phyloP scores from a whole-genome alignment of 2,329 filamentous ascomycete species.

The Ampelomyces quisqualis region DNA sequence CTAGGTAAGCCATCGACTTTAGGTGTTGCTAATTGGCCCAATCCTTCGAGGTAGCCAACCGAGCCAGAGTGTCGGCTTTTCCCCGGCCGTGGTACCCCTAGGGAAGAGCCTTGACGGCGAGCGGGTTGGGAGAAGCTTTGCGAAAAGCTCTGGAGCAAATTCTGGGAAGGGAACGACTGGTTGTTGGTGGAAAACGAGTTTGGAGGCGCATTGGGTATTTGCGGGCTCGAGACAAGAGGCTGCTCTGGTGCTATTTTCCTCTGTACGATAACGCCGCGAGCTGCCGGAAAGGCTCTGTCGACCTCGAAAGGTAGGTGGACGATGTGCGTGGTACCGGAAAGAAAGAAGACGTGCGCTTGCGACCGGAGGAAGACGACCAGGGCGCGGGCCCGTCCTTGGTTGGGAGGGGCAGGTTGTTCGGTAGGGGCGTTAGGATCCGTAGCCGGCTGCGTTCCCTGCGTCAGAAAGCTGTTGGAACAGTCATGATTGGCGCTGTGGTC shows the following conservation, averaged over 20 bases:
- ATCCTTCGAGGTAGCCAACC: constrained; percentile 34
- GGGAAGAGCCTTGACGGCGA: constrained; percentile 32
- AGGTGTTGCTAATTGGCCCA: constrained; percentile 29
- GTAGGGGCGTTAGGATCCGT: constrained; percentile 27
- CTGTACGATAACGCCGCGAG: constrained; percentile 82
- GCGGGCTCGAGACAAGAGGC: constrained; percentile 38
- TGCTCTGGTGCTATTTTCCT: constrained; percentile 64
- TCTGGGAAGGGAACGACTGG: constrained; percentile 55
- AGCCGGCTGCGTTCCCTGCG: constrained; percentile 38
- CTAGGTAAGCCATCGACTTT: constrained; percentile 63
- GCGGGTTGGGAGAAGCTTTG: constrained; percentile 40
- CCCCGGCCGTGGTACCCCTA: constrained; percentile 24
- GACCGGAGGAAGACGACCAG: constrained; percentile 89
- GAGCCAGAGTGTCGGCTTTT: constrained; percentile 26
- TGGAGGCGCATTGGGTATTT: constrained; percentile 62
- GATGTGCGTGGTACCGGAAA: constrained; percentile 83
- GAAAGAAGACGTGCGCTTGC: constrained; percentile 90
- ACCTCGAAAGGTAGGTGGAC: constrained; percentile 95
- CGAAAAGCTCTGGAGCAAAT: constrained; percentile 48
- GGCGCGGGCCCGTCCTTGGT: constrained; percentile 52
- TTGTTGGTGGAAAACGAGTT: constrained; percentile 72
- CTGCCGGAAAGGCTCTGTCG: constrained; percentile 79
- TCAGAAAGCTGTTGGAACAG: constrained; percentile 26
- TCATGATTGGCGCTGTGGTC: constrained; percentile 18
- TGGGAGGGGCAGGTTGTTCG: constrained; percentile 18